Base-by-base conservation (phyloP, 306 rosid genomes). In the Malus fusca region DNA sequence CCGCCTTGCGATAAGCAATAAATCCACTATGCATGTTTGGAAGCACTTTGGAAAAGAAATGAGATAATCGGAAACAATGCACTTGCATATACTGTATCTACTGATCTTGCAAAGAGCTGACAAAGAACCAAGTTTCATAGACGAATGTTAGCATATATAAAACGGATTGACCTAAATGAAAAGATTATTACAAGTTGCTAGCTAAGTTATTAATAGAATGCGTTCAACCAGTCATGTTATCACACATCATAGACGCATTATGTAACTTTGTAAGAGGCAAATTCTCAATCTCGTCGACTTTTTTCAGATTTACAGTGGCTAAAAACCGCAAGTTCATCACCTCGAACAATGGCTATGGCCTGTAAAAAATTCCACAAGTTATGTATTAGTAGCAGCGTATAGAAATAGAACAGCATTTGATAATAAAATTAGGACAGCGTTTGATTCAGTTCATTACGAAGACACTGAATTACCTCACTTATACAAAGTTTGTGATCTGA, bases 321-420 rank as follows among this genome's bases (percentile, higher is more conserved):
- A 53, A 64, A 58, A 26, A 62, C 10, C 6, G 30, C 72, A 68
- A 63, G 82, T 44, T 68, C 55, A 51, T 82, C 81, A 40, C 82
- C 85, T 23, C 72, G 81, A 51, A 77, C 85, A 67, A 82, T 64
- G 25, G 75, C 75, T 26, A 82, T 12, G 52, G 68, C 82, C 85
- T 82, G 69, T 43, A 23, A 60, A 66, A 76, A 11, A 40, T 55
- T 8, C 48, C 13, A 46, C 40, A 7, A 28, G 18, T 15, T 17
- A 80, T 13, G 56, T 6, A 22, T 23, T 37, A 37, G 40, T 17
- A 31, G 13, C 30, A 31, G 19, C 15, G 28, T 6, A 71, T 6
- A 12, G 30, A 71, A 53, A 25, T 18, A 71, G 56, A 4, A n/a
- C 43, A 13, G 8, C 33, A 19, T 19, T n/a, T n/a, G 13, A 26